Base-by-base conservation (phyloP, 2,329 filamentous ascomycete species). In the Colletotrichum chlorophyti region DNA sequence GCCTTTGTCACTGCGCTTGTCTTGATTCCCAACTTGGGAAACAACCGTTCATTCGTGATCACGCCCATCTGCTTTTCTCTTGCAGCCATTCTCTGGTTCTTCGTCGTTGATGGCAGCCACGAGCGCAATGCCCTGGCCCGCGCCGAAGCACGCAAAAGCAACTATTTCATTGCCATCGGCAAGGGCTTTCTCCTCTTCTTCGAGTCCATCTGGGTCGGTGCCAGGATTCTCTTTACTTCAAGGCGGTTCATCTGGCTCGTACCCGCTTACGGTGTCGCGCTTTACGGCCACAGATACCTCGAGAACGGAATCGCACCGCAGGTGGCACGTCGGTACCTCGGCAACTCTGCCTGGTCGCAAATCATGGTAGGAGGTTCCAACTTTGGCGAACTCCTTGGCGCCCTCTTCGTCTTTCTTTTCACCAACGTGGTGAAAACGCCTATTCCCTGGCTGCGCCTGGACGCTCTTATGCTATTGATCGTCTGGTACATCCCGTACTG, bases 311-410 rank as follows among this genome's bases (percentile, higher is more conserved):
- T 82, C 34, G 75, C 76, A 1, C 77, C 78, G 0, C 73, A 75
- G 27, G 68, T 82, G 15, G 79, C 79, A 9, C 70, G 74, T 26
- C 74, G 78, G 26, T 81, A 81, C 58, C 68, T 82, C 12, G 76
- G 75, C 4, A 73, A 81, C 53, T 76, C 78, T 2, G 77, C 78
- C 6, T 82, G 77, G 76, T 72, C 74, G 4, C 78, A 81, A 63
- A 78, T 82, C 60, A 78, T 82, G 60, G 77, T 81, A 21, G 78
- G 78, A 31, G 79, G 79, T 5, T 80, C 76, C 8, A 82, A 82
- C 64, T 71, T 80, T 46, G 79, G 79, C 42, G 79, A 82, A 64
- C 69, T 82, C 3, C 65, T 81, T 8, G 79, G 79, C 15, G 78
- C 79, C 3, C 64, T 78, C 9, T 75, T 75, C 53, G 79, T 82